phyloP scores from a whole-genome alignment of 1,284 basidiomycete species.

The Sporisorium sorghi region DNA sequence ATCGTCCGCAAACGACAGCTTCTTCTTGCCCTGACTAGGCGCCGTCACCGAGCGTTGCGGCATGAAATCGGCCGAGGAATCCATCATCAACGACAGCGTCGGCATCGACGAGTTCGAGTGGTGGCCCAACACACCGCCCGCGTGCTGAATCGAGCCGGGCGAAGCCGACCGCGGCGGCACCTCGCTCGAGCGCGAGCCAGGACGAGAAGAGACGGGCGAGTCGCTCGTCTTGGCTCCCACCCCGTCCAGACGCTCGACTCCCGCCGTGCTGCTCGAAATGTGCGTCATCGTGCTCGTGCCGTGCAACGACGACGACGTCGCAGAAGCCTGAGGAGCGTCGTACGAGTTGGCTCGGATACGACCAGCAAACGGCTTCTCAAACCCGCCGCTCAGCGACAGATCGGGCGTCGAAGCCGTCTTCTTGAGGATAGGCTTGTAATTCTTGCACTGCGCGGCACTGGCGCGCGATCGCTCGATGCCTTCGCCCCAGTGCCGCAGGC shows the following conservation, averaged over 20 bases:
- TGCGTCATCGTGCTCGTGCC: constrained; percentile 56
- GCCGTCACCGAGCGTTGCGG: constrained; percentile 63
- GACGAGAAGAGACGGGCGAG: constrained; percentile 46
- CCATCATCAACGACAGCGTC: constrained; percentile 81
- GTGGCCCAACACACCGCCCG: constrained; percentile 55
- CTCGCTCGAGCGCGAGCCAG: constrained; percentile 39
- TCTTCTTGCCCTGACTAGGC: constrained; percentile 76
- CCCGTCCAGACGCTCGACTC: constrained; percentile 62
- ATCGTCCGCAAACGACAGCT: constrained; percentile 86
- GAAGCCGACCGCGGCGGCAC: constrained; percentile 40
- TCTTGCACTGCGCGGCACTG: constrained; percentile 76
- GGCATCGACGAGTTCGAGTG: constrained; percentile 76
- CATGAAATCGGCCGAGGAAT: constrained; percentile 70
- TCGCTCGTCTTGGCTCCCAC: constrained; percentile 48
- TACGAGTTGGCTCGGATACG: constrained; percentile 70
- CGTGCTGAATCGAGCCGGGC: constrained; percentile 39
- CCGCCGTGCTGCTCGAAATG: constrained; percentile 57
- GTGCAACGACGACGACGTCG: constrained; percentile 22
- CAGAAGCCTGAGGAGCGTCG: constrained; percentile 62
- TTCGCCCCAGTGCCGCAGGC: constrained; percentile 72
- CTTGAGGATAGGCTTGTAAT: constrained; percentile 89
- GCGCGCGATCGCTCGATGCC: constrained; percentile 76
- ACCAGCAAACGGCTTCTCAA: constrained; percentile 59
- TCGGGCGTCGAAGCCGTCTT: constrained; percentile 50
- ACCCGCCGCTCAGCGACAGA: constrained; percentile 34